phyloP scores from a whole-genome alignment of 371 early-diverging fungal species.

The Chytridium lagenaria region DNA sequence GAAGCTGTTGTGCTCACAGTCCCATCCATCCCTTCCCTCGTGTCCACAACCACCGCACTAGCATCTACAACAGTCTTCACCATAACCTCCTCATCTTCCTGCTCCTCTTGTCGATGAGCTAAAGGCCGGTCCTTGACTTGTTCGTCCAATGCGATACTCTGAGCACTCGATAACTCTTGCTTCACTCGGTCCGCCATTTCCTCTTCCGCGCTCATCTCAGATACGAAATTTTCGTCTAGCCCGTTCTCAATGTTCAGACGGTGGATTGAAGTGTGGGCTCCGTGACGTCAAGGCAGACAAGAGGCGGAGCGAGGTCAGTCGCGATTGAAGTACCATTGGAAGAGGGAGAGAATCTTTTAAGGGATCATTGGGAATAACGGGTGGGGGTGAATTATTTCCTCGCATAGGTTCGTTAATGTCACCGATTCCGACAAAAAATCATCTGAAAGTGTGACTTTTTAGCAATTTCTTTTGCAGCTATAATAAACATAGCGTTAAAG shows the following conservation, averaged over 20 bases:
- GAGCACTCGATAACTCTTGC: constrained; percentile 24
- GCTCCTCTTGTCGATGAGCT: constrained; percentile 23
- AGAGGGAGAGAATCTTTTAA: not conserved
- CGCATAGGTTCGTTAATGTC: constrained; percentile 94
- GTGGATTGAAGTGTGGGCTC: not conserved
- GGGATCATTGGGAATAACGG: too few species aligned
- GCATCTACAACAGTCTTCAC: not conserved
- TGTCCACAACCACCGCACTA: not conserved
- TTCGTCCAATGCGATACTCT: constrained; percentile 37
- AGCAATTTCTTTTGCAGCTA: too few species aligned
- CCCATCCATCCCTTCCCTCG: not conserved
- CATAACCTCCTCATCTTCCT: not conserved
- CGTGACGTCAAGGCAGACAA: not conserved
- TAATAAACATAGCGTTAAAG: not conserved
- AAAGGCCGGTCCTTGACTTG: constrained; percentile 38
- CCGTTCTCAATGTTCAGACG: constrained; percentile 11
- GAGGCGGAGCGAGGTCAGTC: not conserved
- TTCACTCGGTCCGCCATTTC: constrained; percentile 22
- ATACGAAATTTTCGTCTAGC: not conserved
- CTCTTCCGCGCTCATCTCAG: constrained; percentile 15
- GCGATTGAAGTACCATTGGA: not conserved
- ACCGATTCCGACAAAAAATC: constrained; percentile 93
- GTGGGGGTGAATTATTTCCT: too few species aligned
- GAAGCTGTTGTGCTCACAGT: not conserved
- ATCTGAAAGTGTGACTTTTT: constrained; percentile 70